phyloP scores from a whole-genome alignment of 2,329 filamentous ascomycete genomes.

The Zymoseptoria pseudotritici region DNA sequence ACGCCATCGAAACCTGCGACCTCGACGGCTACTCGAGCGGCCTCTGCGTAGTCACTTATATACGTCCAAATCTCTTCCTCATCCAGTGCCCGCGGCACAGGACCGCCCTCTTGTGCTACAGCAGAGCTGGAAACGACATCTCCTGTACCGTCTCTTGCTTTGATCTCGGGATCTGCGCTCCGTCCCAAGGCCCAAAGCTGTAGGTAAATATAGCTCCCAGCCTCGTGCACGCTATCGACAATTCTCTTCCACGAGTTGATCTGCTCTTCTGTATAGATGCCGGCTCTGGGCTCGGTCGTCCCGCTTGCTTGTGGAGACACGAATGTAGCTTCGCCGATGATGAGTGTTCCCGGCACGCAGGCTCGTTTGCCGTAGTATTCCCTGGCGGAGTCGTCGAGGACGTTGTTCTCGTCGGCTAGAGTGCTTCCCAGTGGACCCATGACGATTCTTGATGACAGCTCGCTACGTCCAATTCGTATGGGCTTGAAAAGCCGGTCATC shows the following conservation, averaged over 20 bases:
- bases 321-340: conserved; percentile 32
- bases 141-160: conserved; percentile 21
- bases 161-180: conserved; percentile 32
- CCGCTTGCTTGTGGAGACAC: conserved; percentile 26
- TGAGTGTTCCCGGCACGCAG: conserved; percentile 26
- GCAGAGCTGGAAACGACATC: conserved; percentile 29
- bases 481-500: conserved; percentile 32
- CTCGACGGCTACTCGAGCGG: conserved; percentile 39
- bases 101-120: conserved; percentile 29
- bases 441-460: conserved; percentile 42
- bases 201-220: conserved; percentile 42
- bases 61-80: conserved; percentile 29
- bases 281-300: conserved; percentile 17
- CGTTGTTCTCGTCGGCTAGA: conserved; percentile 37
- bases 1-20: conserved; percentile 55
- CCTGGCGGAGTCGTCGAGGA: conserved; percentile 19
- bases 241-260: conserved; percentile 45
- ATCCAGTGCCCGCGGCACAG: conserved; percentile 30
- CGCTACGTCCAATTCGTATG: conserved; percentile 34
- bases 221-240: conserved; percentile 44
- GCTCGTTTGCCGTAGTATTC: conserved; percentile 29
- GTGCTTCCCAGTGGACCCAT: conserved; percentile 53
- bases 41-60: conserved; percentile 34
- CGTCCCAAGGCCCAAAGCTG: conserved; percentile 45
- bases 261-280: conserved; percentile 33